Evolutionary conservation across 495 filamentous ascomycete species (phyloP).

Genomic region (Clavariopsis aquatica): DNA sequence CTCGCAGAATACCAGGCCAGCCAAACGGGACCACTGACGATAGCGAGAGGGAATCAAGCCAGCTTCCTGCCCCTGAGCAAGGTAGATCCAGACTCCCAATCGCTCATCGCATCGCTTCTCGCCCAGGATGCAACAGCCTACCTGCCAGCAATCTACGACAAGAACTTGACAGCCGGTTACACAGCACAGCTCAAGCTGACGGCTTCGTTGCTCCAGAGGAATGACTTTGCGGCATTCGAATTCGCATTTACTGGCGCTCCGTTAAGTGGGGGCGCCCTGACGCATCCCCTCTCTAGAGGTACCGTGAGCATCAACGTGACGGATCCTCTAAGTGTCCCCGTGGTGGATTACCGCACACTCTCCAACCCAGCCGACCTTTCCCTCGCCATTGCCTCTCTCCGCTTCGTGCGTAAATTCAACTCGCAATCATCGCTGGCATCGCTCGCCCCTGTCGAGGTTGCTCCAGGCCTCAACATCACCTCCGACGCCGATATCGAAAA

Average conservation of each 20-base stretch:
- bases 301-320: constrained; percentile 19
- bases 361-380: constrained; percentile 13
- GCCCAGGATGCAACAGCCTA: background rate
- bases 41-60: background rate
- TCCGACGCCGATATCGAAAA: constrained; percentile 9
- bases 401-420: constrained; percentile 1
- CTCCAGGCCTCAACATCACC: constrained; percentile 4
- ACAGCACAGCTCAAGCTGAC: background rate
- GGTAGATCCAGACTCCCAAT: background rate
- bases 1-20: background rate
- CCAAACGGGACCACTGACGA: background rate
- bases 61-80: background rate
- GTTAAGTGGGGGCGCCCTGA: background rate
- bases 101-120: background rate
- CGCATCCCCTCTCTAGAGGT: constrained; percentile 17
- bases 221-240: background rate
- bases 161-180: constrained; percentile 7
- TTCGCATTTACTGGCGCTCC: background rate
- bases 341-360: constrained; percentile 25
- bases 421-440: background rate
- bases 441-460: constrained; percentile 1
- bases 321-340: constrained; percentile 6
- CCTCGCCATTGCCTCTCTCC: background rate
- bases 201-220: background rate
- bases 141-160: background rate